Conservation (phyloP, 805 yeast species). For the Nakazawaea molendinolei region DNA sequence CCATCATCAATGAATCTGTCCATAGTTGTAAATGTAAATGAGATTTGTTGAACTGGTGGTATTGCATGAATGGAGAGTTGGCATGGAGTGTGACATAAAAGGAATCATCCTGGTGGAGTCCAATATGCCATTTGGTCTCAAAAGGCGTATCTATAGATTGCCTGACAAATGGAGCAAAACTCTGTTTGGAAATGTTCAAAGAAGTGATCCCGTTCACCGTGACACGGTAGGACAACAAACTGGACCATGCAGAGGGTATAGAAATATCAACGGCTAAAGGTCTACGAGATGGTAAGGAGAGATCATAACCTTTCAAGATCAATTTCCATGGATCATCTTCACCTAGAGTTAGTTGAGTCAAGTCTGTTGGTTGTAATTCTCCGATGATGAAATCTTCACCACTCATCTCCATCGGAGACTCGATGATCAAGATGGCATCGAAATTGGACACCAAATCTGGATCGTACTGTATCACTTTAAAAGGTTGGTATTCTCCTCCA, state of each 20-base stretch:
- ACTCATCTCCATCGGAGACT: constrained; percentile 10
- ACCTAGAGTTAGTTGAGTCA: constrained; percentile 21
- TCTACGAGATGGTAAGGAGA: constrained; percentile 34
- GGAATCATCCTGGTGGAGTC: constrained; percentile 33
- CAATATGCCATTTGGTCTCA: constrained; percentile 77
- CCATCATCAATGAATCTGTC: constrained; percentile 31
- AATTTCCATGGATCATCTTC: constrained; percentile 29
- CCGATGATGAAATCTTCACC: constrained; percentile 30
- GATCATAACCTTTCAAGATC: constrained; percentile 30
- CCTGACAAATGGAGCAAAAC: constrained; percentile 58
- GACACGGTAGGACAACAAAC: constrained; percentile 48
- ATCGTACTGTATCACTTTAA: constrained; percentile 38
- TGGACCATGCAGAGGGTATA: constrained; percentile 54
- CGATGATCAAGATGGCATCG: constrained; percentile 40
- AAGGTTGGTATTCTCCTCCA: constrained; percentile 44
- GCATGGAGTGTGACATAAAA: constrained; percentile 47
- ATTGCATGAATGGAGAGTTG: constrained; percentile 66
- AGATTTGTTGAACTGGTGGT: constrained; percentile 18
- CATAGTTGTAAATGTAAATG: constrained; percentile 39
- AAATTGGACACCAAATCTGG: constrained; percentile 32
- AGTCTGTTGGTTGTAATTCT: constrained; percentile 24
- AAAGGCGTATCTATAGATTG: constrained; percentile 59
- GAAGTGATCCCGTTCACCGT: constrained; percentile 9
- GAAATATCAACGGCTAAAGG: constrained; percentile 41
- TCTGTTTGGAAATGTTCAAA: constrained; percentile 22